A percentile compares a stretch with the other conserved stretches of the same genome.
phyloP scores from a whole-genome alignment of 768 basidiomycete species.

The Coprinellus aureogranulatus region DNA sequence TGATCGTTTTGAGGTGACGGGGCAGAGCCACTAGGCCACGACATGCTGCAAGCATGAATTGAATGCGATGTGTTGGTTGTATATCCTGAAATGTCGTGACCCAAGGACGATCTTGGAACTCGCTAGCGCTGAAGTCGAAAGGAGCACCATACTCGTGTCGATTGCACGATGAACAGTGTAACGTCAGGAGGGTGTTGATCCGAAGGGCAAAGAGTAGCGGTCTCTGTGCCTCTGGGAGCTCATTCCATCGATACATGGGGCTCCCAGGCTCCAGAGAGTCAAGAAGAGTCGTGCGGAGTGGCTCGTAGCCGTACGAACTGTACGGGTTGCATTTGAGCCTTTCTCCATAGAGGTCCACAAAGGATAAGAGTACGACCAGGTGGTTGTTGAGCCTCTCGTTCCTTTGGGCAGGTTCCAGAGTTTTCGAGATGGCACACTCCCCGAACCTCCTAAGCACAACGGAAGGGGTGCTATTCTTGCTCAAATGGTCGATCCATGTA shows the following conservation, averaged over 20 bases:
- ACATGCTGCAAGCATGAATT: neutral
- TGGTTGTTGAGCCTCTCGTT: neutral
- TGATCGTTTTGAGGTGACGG: too few species aligned
- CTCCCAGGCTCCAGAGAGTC: neutral
- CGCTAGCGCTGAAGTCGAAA: neutral
- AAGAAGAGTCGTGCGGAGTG: neutral
- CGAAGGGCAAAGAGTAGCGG: neutral
- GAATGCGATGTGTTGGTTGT: neutral
- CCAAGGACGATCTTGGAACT: slow-evolving; percentile 5
- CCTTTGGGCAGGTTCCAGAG: neutral
- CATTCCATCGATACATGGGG: neutral
- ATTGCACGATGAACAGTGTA: too few species aligned
- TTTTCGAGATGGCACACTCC: too few species aligned
- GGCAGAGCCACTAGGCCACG: too few species aligned
- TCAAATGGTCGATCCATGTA: neutral
- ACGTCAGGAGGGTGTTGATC: neutral
- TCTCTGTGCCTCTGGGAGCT: neutral
- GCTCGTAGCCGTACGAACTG: too few species aligned
- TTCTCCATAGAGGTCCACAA: neutral
- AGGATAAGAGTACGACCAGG: neutral
- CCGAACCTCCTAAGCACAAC: neutral
- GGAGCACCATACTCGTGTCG: too few species aligned
- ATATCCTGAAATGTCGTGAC: neutral
- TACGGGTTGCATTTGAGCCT: too few species aligned
- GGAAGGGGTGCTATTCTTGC: neutral